These are phyloP conservation scores for Pyrenula aspistea DNA, from an alignment of 495 filamentous ascomycete genomes.

Conservation along the genomic window DNA sequence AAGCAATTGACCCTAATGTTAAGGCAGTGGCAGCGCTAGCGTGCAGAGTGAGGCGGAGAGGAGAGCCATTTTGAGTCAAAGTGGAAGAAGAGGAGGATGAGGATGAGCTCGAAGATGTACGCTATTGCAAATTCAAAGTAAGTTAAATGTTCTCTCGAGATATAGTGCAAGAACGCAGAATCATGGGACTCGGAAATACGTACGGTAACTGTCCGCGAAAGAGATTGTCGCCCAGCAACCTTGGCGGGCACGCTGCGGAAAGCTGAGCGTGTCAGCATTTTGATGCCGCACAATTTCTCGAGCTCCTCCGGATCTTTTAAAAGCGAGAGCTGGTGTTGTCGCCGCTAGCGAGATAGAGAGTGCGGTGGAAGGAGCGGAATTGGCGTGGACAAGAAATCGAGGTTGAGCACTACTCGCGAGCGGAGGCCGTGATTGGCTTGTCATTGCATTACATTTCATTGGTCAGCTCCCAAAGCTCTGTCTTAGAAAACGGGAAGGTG, in stretches of 20 bases:
- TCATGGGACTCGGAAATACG: constrained; percentile 10
- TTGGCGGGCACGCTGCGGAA: constrained; percentile 69
- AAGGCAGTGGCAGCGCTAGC: constrained; percentile 71
- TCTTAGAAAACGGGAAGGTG: neutral
- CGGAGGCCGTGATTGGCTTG: neutral
- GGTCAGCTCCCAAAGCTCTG: neutral
- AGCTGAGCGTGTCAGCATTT: constrained; percentile 79
- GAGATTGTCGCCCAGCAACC: constrained; percentile 46
- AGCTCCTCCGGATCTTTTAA: neutral
- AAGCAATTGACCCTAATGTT: constrained; percentile 77
- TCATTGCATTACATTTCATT: neutral
- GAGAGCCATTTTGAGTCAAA: constrained; percentile 33
- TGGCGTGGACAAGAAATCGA: neutral
- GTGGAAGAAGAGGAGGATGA: constrained; percentile 35
- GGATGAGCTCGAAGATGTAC: constrained; percentile 23
- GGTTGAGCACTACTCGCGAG: neutral
- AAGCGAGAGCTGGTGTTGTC: neutral
- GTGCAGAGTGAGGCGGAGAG: constrained; percentile 59
- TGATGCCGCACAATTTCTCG: constrained; percentile 13
- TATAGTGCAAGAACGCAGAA: neutral
- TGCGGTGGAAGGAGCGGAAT: neutral
- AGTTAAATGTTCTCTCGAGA: constrained; percentile 4
- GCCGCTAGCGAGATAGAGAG: neutral
- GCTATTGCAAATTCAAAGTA: constrained; percentile 23
- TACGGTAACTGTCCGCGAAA: constrained; percentile 40